These are phyloP conservation scores for Excoecaria cochinchinensis DNA, from an alignment of 345 rosid species.

Conservation along the genomic window DNA sequence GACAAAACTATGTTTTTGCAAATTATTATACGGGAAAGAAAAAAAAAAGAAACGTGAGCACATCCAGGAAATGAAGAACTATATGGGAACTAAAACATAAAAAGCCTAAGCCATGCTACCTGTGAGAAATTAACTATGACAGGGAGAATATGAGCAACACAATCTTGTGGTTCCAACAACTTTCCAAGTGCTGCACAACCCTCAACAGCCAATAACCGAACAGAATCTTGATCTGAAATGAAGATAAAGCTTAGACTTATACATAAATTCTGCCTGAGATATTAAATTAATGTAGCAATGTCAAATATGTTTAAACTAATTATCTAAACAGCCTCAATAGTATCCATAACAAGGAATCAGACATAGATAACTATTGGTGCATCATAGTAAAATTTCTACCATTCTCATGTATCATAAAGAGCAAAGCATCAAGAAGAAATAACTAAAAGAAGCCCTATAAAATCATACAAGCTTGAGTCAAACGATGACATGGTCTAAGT, in stretches of 20 bases:
- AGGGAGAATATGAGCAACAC: constrained; percentile 83
- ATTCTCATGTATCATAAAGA: neutral
- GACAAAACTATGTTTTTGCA: neutral
- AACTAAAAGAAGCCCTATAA: neutral
- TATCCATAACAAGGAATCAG: neutral
- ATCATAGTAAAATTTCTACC: constrained; percentile 2
- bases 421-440: neutral
- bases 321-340: neutral
- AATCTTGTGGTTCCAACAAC: constrained; percentile 91
- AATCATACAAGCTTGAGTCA: neutral
- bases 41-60: neutral
- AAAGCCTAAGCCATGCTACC: constrained; percentile 36
- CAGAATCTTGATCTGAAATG: constrained; percentile 90
- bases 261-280: neutral
- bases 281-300: neutral
- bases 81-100: neutral
- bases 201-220: constrained; percentile 91
- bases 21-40: neutral
- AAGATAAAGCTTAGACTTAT: neutral
- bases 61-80: neutral
- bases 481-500: neutral
- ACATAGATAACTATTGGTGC: neutral
- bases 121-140: constrained; percentile 93
- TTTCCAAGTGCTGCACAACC: constrained; percentile 97
- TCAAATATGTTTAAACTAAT: neutral